A percentile compares a stretch with the other conserved stretches of the same genome.
Conservation (phyloP, 2,329 filamentous ascomycete genomes). For the Diaporthe eres region DNA sequence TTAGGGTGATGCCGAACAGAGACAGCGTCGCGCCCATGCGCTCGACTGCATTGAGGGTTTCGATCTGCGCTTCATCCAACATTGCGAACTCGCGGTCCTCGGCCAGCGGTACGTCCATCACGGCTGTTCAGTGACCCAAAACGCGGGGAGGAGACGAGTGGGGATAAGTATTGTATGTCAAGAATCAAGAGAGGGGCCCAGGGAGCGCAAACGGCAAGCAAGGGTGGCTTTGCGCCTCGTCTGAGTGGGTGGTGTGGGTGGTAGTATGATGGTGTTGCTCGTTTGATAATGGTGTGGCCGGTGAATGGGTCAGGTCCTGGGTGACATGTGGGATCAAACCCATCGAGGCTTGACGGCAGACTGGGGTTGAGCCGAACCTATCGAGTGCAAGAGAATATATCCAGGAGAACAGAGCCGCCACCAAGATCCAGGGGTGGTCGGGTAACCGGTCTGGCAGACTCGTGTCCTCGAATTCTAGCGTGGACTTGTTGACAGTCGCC, state of each 20-base stretch:
- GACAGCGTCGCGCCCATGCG: slow-evolving; percentile 68
- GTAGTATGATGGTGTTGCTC: slow-evolving; percentile 2
- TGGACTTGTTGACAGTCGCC: slow-evolving; percentile 9
- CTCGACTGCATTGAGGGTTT: slow-evolving; percentile 63
- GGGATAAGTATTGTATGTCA: not conserved
- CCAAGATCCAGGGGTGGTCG: slow-evolving; percentile 25
- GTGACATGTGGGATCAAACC: not conserved
- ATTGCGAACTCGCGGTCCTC: slow-evolving; percentile 43
- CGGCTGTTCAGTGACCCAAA: not conserved
- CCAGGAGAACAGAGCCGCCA: not conserved
- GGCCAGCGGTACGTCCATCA: slow-evolving; percentile 41
- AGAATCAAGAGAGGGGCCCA: no score
- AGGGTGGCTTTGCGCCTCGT: slow-evolving; percentile 33
- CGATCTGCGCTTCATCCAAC: slow-evolving; percentile 51
- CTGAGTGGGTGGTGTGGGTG: not conserved
- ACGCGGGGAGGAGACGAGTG: not conserved
- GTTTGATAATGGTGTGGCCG: slow-evolving; percentile 29
- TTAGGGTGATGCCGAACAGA: slow-evolving; percentile 63
- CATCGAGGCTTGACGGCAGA: not conserved
- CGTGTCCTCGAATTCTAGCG: slow-evolving; percentile 33
- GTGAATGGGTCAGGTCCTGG: slow-evolving; percentile 8
- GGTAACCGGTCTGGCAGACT: slow-evolving; percentile 30
- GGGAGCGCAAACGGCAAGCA: not conserved
- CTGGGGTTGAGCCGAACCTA: not conserved
- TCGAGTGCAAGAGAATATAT: not conserved